phyloP scores from a whole-genome alignment of 2,329 filamentous ascomycete genomes.

The Pyrenochaeta sp. region DNA sequence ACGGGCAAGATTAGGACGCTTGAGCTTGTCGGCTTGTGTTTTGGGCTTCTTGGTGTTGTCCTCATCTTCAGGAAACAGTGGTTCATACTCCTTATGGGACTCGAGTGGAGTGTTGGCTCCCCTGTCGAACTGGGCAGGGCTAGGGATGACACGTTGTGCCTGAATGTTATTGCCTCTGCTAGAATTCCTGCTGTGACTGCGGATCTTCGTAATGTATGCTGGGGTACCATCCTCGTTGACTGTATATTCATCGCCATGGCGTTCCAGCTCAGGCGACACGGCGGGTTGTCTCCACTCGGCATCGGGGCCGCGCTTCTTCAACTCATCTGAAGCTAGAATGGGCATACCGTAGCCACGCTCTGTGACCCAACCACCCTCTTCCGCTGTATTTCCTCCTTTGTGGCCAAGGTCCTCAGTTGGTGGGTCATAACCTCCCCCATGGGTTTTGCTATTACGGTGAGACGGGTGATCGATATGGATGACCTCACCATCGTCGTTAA shows the following conservation, averaged over 20 bases:
- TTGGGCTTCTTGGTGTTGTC: slow-evolving; percentile 65
- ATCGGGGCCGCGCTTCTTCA: slow-evolving; percentile 72
- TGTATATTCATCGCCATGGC: slow-evolving; percentile 65
- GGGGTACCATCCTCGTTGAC: slow-evolving; percentile 50
- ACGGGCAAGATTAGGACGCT: slow-evolving; percentile 59
- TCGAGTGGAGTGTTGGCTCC: slow-evolving; percentile 76
- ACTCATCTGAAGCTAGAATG: slow-evolving; percentile 88
- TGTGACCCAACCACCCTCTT: slow-evolving; percentile 61
- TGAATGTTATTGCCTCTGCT: slow-evolving; percentile 66
- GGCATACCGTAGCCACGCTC: slow-evolving; percentile 74
- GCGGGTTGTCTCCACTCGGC: slow-evolving; percentile 79
- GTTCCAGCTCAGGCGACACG: slow-evolving; percentile 73
- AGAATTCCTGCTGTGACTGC: slow-evolving; percentile 60
- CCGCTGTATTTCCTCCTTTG: slow-evolving; percentile 54
- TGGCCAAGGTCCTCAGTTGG: slow-evolving; percentile 61
- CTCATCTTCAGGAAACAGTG: slow-evolving; percentile 81
- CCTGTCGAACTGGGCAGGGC: slow-evolving; percentile 58
- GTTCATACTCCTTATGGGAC: slow-evolving; percentile 93
- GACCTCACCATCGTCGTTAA: slow-evolving; percentile 64
- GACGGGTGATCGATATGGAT: slow-evolving; percentile 81
- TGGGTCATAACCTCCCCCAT: slow-evolving; percentile 61
- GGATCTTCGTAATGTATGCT: slow-evolving; percentile 59
- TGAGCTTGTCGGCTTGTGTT: slow-evolving; percentile 64
- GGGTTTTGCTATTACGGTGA: slow-evolving; percentile 54
- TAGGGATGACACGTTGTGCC: slow-evolving; percentile 52